These are phyloP conservation scores for Arthroderma sp. DNA, from an alignment of 2,329 filamentous ascomycete species.

Conservation along the genomic window DNA sequence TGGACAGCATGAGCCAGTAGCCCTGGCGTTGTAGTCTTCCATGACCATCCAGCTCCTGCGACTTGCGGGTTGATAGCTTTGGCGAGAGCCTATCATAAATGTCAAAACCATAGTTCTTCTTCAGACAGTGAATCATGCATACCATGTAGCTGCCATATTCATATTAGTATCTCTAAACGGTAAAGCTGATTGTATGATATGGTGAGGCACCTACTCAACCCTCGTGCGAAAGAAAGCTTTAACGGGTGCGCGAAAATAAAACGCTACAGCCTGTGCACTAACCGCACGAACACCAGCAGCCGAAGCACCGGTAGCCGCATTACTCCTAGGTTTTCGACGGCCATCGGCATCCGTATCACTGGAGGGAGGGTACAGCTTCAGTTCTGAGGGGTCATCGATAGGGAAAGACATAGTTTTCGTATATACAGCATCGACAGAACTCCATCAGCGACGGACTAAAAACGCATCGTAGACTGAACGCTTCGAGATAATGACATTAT, in stretches of 20 bases:
- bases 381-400: slow-evolving; percentile 6
- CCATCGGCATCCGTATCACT: slow-evolving; percentile 13
- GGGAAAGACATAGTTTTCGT: slow-evolving; percentile 9
- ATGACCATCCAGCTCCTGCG: slow-evolving; percentile 38
- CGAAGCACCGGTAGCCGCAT: slow-evolving; percentile 60
- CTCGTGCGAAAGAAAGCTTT: slow-evolving; percentile 86
- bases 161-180: neutral
- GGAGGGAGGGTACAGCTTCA: slow-evolving; percentile 2
- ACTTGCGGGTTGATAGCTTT: slow-evolving; percentile 47
- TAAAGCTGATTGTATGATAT: neutral
- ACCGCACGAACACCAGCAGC: slow-evolving; percentile 74
- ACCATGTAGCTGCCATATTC: slow-evolving; percentile 36
- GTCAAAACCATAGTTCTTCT: slow-evolving; percentile 1
- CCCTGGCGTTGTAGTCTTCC: slow-evolving; percentile 48
- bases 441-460: slow-evolving; percentile 11
- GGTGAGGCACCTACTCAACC: slow-evolving; percentile 57
- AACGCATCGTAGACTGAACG: no score
- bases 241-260: slow-evolving; percentile 82
- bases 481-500: no score
- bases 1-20: slow-evolving; percentile 47
- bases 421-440: slow-evolving; percentile 1
- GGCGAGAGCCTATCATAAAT: slow-evolving; percentile 41
- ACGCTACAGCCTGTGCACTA: slow-evolving; percentile 70
- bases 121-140: slow-evolving; percentile 11
- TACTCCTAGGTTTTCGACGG: slow-evolving; percentile 38